These are phyloP conservation scores for Glaciozyma martinii DNA, from an alignment of 768 basidiomycete genomes.

Conservation along the genomic window DNA sequence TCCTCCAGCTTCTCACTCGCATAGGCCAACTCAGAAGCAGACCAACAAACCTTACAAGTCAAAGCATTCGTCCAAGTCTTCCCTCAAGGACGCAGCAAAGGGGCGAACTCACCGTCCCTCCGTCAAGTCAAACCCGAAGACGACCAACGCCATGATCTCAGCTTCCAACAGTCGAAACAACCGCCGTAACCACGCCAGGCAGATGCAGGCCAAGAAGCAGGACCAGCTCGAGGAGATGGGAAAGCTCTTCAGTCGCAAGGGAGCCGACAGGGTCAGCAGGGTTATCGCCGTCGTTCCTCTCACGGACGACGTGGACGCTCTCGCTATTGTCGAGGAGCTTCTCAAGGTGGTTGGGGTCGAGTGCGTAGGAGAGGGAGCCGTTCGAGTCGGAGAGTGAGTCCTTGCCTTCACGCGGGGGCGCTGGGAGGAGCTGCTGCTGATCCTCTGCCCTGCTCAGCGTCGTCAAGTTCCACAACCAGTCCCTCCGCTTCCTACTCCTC, in stretches of 20 bases:
- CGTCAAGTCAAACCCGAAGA: conserved; percentile 15
- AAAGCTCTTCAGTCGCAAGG: conserved; percentile 57
- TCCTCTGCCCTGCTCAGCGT: conserved; percentile 47
- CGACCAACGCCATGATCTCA: conserved; percentile 35
- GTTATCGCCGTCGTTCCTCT: conserved; percentile 83
- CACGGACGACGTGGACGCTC: conserved; percentile 54
- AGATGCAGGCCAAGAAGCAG: conserved; percentile 64
- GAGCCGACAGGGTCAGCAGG: conserved; percentile 67
- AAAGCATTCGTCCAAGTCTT: conserved; percentile 59
- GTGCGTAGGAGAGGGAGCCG: conserved; percentile 41
- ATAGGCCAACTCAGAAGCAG: conserved; percentile 81
- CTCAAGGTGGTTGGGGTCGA: conserved; percentile 54
- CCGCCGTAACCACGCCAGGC: conserved; percentile 75
- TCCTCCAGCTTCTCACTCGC: conserved; percentile 47
- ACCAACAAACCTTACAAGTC: conserved; percentile 90
- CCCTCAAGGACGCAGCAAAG: conserved; percentile 56
- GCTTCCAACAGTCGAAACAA: conserved; percentile 64
- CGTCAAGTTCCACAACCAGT: conserved; percentile 65
- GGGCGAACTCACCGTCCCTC: conserved; percentile 38
- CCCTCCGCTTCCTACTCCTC: conserved; percentile 73
- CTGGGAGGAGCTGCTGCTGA: neutral
- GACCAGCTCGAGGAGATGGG: conserved; percentile 58
- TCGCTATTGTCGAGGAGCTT: conserved; percentile 50
- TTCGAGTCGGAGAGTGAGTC: conserved; percentile 2
- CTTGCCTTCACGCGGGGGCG: neutral